Conservation (phyloP, 768 basidiomycete species). For the Auriscalpium vulgare region DNA sequence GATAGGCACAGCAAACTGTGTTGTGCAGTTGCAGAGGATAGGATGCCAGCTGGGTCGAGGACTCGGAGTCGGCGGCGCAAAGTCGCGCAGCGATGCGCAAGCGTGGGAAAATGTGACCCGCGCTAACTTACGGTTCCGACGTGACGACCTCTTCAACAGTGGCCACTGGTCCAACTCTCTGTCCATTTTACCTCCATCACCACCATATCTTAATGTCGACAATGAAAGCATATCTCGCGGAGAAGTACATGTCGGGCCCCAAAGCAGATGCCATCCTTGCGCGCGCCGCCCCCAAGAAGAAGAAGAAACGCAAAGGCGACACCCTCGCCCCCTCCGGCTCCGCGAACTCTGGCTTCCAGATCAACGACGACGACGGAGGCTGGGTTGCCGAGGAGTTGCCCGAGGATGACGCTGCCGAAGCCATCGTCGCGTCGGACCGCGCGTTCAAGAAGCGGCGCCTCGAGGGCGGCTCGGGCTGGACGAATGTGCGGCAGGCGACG, state of each 20-base stretch:
- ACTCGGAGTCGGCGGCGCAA: too few species aligned
- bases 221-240: slow-evolving; percentile 79
- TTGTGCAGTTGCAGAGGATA: too few species aligned
- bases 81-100: too few species aligned
- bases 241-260: slow-evolving; percentile 93
- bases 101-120: too few species aligned
- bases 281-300: slow-evolving; percentile 50
- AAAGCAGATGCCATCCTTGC: slow-evolving; percentile 94
- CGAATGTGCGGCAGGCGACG: slow-evolving; percentile 50
- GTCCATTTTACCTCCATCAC: not conserved
- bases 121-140: too few species aligned
- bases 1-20: too few species aligned
- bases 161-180: not conserved
- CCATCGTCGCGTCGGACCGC: slow-evolving; percentile 65
- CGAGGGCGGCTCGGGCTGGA: slow-evolving; percentile 55
- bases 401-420: slow-evolving; percentile 51
- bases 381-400: slow-evolving; percentile 58
- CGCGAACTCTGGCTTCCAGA: slow-evolving; percentile 4
- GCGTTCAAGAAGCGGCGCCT: slow-evolving; percentile 73
- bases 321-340: slow-evolving; percentile 18
- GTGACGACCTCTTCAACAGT: too few species aligned
- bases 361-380: slow-evolving; percentile 59
- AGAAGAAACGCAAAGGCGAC: slow-evolving; percentile 67
- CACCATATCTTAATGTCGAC: slow-evolving; percentile 5
- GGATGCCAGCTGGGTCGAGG: too few species aligned